Percentiles rank a stretch among this genome's conserved stretches.
Evolutionary conservation across 2,329 filamentous ascomycete species (phyloP).

Genomic region (Cladosporium halotolerans): DNA sequence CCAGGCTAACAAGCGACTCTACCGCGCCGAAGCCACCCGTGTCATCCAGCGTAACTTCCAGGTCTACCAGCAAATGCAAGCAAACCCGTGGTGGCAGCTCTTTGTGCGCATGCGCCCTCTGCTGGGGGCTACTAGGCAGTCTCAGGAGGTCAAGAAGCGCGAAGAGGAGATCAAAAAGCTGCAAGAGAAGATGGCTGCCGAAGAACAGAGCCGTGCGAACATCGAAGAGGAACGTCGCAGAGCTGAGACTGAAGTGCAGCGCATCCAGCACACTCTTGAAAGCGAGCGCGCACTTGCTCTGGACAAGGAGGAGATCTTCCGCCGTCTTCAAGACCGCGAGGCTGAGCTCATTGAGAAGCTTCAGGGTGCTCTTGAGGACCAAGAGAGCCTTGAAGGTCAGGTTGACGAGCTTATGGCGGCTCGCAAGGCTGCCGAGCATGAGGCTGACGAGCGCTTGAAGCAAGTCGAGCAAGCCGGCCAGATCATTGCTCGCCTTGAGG

Average conservation of each 20-base stretch:
- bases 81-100: constrained; percentile 96
- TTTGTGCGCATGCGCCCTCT: constrained; percentile 93
- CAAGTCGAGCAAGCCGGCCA: constrained; percentile 88
- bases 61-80: constrained; percentile 80
- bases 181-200: constrained; percentile 73
- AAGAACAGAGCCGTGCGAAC: constrained; percentile 66
- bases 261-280: constrained; percentile 88
- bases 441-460: constrained; percentile 68
- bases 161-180: constrained; percentile 89
- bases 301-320: constrained; percentile 99
- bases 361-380: constrained; percentile 83
- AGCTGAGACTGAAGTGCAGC: constrained; percentile 77
- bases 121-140: constrained; percentile 83
- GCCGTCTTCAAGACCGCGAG: constrained; percentile 87
- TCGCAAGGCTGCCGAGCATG: constrained; percentile 81
- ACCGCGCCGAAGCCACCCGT: constrained; percentile 86
- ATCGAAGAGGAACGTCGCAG: constrained; percentile 88
- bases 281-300: constrained; percentile 91
- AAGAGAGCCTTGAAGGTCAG: constrained; percentile 89
- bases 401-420: constrained; percentile 81
- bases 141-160: constrained; percentile 86
- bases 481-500: constrained; percentile 78
- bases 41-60: constrained; percentile 95
- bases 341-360: constrained; percentile 89
- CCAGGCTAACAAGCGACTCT: constrained; percentile 85